These are phyloP conservation scores for Cryptococcus maquisensis DNA, from an alignment of 1,284 basidiomycete species.

Conservation along the genomic window DNA sequence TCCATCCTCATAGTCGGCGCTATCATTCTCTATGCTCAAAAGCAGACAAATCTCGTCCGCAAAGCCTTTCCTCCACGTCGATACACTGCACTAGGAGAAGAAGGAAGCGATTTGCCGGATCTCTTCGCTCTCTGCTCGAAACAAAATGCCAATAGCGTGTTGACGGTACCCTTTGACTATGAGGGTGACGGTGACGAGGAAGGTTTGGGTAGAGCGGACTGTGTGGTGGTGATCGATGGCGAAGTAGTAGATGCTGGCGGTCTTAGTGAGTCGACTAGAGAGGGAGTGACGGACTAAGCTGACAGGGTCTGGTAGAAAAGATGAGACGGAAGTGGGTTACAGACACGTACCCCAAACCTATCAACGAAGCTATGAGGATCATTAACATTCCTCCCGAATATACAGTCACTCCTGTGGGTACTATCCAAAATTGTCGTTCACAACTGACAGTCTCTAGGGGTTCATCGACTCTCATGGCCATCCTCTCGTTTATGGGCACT, in stretches of 20 bases:
- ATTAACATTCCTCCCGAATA: conserved; percentile 35
- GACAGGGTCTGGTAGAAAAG: conserved; percentile 7
- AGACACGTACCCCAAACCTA: neutral
- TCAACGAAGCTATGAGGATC: conserved; percentile 35
- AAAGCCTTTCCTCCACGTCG: neutral
- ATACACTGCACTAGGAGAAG: neutral
- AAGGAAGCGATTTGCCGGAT: conserved; percentile 19
- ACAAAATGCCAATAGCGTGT: conserved; percentile 27
- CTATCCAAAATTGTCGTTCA: neutral
- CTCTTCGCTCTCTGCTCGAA: conserved; percentile 37
- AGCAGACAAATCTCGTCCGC: neutral
- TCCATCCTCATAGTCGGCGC: conserved; percentile 34
- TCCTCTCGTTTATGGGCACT: conserved; percentile 45
- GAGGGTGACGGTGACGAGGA: conserved; percentile 57
- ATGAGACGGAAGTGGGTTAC: conserved; percentile 14
- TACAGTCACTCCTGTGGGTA: conserved; percentile 40
- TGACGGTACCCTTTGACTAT: conserved; percentile 37
- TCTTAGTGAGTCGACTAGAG: conserved; percentile 49
- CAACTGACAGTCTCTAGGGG: conserved; percentile 19
- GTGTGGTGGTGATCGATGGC: conserved; percentile 61
- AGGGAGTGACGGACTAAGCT: neutral
- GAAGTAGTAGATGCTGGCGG: conserved; percentile 59
- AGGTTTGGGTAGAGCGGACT: conserved; percentile 62
- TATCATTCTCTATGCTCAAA: conserved; percentile 35
- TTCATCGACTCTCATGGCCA: conserved; percentile 61